These are phyloP conservation scores for Imleria badia DNA, from an alignment of 768 basidiomycete genomes.

Conservation along the genomic window DNA sequence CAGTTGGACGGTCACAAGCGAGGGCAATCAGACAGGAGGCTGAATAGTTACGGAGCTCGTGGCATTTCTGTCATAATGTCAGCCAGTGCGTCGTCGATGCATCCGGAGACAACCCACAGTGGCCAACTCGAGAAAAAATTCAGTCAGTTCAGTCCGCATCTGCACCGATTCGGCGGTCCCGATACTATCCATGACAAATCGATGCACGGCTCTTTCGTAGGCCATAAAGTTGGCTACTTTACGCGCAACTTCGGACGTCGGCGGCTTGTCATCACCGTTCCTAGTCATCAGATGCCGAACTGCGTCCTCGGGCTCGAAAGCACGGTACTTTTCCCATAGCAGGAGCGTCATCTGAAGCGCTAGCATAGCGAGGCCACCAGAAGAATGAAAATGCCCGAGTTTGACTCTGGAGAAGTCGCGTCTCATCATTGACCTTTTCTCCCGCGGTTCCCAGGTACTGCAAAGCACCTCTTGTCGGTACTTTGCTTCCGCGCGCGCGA, in stretches of 20 bases:
- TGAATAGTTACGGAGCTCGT: slow-evolving; percentile 46
- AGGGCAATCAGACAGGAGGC: slow-evolving; percentile 40
- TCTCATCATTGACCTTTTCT: slow-evolving; percentile 30
- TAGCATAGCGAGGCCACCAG: slow-evolving; percentile 41
- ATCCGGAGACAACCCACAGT: slow-evolving; percentile 30
- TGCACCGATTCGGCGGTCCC: slow-evolving; percentile 22
- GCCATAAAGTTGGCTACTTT: slow-evolving; percentile 32
- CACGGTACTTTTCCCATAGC: slow-evolving; percentile 37
- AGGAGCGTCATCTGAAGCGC: slow-evolving; percentile 45
- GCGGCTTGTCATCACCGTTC: slow-evolving; percentile 25
- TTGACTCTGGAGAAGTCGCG: slow-evolving; percentile 28
- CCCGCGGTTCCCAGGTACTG: slow-evolving; percentile 27
- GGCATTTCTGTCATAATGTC: slow-evolving; percentile 37
- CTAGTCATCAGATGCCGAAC: slow-evolving; percentile 40
- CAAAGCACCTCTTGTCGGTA: slow-evolving; percentile 16
- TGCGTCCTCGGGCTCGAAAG: slow-evolving; percentile 44
- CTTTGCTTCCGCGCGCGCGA: slow-evolving; percentile 22
- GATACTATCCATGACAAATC: slow-evolving; percentile 44
- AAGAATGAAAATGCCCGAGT: slow-evolving; percentile 36
- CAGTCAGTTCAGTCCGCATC: slow-evolving; percentile 29
- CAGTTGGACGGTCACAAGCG: slow-evolving; percentile 41
- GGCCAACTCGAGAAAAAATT: slow-evolving; percentile 48
- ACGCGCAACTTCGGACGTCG: slow-evolving; percentile 30
- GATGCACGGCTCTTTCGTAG: slow-evolving; percentile 37
- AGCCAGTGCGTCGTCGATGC: neutral